Conservation (phyloP, 2,329 filamentous ascomycete genomes). For the Trichoderma hamatum region DNA sequence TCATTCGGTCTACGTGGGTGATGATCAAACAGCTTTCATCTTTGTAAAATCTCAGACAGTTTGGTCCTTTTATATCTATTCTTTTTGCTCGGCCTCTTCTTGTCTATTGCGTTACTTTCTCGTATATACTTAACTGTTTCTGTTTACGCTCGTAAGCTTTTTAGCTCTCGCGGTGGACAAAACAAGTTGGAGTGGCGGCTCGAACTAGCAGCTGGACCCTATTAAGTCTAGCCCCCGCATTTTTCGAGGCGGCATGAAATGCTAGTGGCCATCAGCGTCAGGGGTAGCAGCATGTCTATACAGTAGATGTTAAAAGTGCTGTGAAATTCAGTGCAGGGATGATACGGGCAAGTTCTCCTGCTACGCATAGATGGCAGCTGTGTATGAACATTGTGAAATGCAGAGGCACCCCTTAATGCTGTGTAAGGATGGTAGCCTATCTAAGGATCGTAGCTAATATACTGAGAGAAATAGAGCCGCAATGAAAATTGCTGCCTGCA, state of each 20-base stretch:
- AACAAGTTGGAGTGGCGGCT: neutral
- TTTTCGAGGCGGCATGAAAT: neutral
- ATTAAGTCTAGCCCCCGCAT: conserved; percentile 2
- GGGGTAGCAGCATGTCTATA: neutral
- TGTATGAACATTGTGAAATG: too few species aligned
- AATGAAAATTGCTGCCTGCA: neutral
- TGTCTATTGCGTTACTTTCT: neutral
- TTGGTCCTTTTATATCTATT: too few species aligned
- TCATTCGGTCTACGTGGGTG: neutral
- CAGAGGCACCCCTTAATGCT: too few species aligned
- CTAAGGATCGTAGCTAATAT: neutral
- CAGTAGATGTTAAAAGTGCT: too few species aligned
- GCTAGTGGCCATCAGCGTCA: neutral
- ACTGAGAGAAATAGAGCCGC: neutral
- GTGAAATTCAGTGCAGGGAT: too few species aligned
- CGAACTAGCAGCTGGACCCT: neutral
- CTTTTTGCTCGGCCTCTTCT: neutral
- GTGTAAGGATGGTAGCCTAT: too few species aligned
- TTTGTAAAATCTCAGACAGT: neutral
- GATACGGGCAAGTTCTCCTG: too few species aligned
- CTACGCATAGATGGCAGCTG: too few species aligned
- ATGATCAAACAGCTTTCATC: neutral
- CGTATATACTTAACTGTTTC: neutral
- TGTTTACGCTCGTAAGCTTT: neutral
- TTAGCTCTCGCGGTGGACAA: neutral